Evolutionary conservation across 202 grass and related monocot genomes (phyloP), one percentile per base, ranked within the genome.

Genomic region (Hordeum pubiflorum): DNA sequence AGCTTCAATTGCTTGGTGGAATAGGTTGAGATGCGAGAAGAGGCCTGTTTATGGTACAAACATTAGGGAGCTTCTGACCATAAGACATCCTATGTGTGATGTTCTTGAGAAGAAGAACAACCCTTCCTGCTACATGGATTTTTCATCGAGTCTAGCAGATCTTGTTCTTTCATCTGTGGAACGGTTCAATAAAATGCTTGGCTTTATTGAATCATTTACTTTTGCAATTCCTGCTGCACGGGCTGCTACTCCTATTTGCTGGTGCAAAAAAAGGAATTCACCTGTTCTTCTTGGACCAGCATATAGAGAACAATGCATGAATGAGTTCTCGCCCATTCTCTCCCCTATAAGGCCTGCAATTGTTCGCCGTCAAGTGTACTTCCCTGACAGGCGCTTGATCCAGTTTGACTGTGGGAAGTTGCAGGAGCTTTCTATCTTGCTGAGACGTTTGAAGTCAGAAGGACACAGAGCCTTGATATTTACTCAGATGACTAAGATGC

Each of bases 401-500:
- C 96, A 99, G 75, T 99, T 99, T 85, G 96, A 99, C 71, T 99
- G 96, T 81, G 96, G 96, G 22, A 99, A 99, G 76, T 88, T 99
- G 68, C 96, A 99, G 77, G 90, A 99, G 70, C 89, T 99, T 82
- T 85, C 96, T 76, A 57, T 87, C 81, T 89, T 99, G 60, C 58
- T 99, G 58, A 93, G 96, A 64, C 84, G 89, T 77, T 84, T 99
- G 70, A 95, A 92, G 58, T 84, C 90, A 61, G 92, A 87, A 86
- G 96, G 96, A 24, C 96, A 99, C 79, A 91, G 96, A 62, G 96
- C 96, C 75, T 81, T 99, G 85, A 99, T 99, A 87, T 99, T 99
- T 84, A 99, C 96, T 62, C 96, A 99, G 84, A 99, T 99, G 96
- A 99, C 96, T 58, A 99, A 99, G 87, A 99, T 99, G 96, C 89